Evolutionary conservation across 2,329 filamentous ascomycete genomes (phyloP).

Genomic region (Teratosphaeria epicoccoides): DNA sequence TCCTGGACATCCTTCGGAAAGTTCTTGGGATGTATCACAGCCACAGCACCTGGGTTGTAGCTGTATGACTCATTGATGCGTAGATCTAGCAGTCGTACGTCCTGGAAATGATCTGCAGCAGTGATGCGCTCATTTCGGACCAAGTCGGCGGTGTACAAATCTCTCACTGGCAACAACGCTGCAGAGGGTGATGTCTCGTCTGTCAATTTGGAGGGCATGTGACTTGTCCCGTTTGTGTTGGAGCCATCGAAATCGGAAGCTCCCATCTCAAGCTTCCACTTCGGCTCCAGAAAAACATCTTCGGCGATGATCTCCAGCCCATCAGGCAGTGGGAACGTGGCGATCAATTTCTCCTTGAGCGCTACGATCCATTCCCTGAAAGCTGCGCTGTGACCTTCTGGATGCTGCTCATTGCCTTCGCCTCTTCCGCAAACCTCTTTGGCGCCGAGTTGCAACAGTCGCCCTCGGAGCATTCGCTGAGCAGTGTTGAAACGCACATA

Average conservation of each 20-base stretch:
- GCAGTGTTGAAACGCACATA: slow-evolving; percentile 95
- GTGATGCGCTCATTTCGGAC: slow-evolving; percentile 63
- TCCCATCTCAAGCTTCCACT: slow-evolving; percentile 45
- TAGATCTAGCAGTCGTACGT: slow-evolving; percentile 72
- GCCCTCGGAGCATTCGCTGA: slow-evolving; percentile 74
- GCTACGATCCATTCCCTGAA: slow-evolving; percentile 34
- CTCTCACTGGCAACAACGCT: slow-evolving; percentile 48
- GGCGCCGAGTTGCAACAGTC: slow-evolving; percentile 74
- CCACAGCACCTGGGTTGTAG: slow-evolving; percentile 64
- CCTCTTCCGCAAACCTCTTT: slow-evolving; percentile 63
- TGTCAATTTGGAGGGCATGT: background rate
- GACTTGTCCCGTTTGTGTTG: slow-evolving; percentile 22
- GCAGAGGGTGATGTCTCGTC: background rate
- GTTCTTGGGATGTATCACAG: slow-evolving; percentile 80
- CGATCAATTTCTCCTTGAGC: slow-evolving; percentile 56
- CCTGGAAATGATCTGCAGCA: slow-evolving; percentile 73
- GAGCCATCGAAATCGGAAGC: background rate
- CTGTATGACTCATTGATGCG: slow-evolving; percentile 32
- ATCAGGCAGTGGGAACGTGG: slow-evolving; percentile 58
- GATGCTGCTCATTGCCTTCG: slow-evolving; percentile 87
- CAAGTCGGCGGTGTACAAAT: slow-evolving; percentile 48
- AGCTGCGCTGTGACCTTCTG: slow-evolving; percentile 59
- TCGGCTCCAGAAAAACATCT: slow-evolving; percentile 63
- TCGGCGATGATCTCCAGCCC: slow-evolving; percentile 60
- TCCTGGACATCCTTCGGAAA: slow-evolving; percentile 68